Evolutionary conservation across 768 basidiomycete genomes (phyloP), one percentile per base, ranked within the genome.

Genomic region (Lactarius psammicola): DNA sequence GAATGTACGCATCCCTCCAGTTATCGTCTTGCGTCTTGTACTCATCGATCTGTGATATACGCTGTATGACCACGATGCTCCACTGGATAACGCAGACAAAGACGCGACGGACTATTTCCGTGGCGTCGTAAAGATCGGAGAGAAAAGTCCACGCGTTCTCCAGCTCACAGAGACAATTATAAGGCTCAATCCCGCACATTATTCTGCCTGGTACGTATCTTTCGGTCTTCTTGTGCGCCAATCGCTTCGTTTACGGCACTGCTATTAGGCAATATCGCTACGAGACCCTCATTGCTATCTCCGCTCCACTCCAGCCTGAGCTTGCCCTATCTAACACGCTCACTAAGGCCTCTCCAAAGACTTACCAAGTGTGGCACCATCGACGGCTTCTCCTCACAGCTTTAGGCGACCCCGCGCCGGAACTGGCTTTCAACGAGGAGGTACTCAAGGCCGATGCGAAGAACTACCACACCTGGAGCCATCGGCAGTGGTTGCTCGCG

Each of bases 381-480:
- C 87, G 92, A 51, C 86, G 89, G 4, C 85, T 94, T 40, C 80
- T 94, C 42, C 83, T 94, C 67, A 81, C 81, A 42, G 76, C 80
- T 55, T 80, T 85, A 36, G 79, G 82, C 63, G 74, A 81, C 28
- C 83, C 87, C 23, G 73, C 64, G 3, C 81, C 83, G 10, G 97
- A 99, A 76, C 87, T 98, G 62, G 80, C 74, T 40, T 98, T 97
- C 76, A 88, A 94, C 74, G 83, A 87, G 59, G 76, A 78, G 62
- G 87, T 87, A 1, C 84, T 99, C 34, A 78, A 83, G 9, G 81
- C 77, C 26, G 97, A 99, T 74, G 77, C 85, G 54, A 99, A 99
- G 84, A 99, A 99, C 79, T 99, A 99, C 75, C 96, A 98, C 76
- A 98, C 97, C 0, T 99, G 97, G 97, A 92, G 92, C 9, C 96